Base-by-base conservation (phyloP, 2,329 filamentous ascomycete species). In the Fusarium luffae region DNA sequence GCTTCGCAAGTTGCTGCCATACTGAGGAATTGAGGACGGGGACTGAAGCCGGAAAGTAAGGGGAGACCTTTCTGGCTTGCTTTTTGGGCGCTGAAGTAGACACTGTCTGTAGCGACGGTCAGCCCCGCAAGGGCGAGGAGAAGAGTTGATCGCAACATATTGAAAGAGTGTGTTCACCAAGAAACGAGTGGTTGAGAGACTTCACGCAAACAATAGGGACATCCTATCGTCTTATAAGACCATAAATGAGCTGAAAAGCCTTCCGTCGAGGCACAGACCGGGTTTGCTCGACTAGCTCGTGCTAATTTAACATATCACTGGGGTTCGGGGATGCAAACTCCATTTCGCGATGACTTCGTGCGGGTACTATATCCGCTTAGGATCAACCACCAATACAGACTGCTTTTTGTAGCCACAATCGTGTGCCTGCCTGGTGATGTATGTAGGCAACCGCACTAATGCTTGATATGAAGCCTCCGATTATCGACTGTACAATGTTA, bases 71-170 rank as follows among this genome's bases (percentile, higher is more conserved):
- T 61, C 9, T 66, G 51, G 18, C 34, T 32, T 47, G 66, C 66
- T 50, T 65, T 52, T n/a, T 54, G 32, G 16, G 50, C 54, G 46
- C 62, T 73, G 66, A 74, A 73, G 49, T 66, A 51, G 28, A 60
- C 30, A 19, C 42, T 54, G 8, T 70, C 49, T n/a, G 68, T 50
- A 19, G 76, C 75, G 19, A 68, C 30, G 10, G 66, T 68, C 52
- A 76, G 49, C 60, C 72, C 76, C 23, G 65, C 62, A 25, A 76
- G 64, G 47, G 69, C 67, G 32, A 79, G 67, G 43, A 79, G 41
- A 21, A 78, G 61, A 47, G 66, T 63, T 43, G 74, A 73, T 55
- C 50, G 66, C 65, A 71, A 19, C 77, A 78, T 78, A 19, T 21
- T 19, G 37, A 48, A 54, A 25, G 34, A 37, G 12, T 42, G 5